phyloP scores from a whole-genome alignment of 768 basidiomycete genomes.

The Phylloporus sp. region DNA sequence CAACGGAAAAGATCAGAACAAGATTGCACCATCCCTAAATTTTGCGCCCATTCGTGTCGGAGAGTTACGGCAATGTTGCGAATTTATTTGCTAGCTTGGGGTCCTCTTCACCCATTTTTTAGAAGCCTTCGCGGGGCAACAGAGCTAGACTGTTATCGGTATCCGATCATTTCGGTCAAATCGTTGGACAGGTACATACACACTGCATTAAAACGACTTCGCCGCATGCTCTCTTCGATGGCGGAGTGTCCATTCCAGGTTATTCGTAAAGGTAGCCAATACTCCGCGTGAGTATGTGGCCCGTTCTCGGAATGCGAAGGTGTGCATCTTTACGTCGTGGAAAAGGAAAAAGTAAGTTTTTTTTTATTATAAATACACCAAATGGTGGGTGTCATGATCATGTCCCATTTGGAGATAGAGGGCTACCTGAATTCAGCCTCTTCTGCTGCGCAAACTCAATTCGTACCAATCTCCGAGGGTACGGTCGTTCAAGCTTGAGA shows the following conservation, averaged over 20 bases:
- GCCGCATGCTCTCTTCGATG: background rate
- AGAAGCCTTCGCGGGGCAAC: constrained; percentile 6
- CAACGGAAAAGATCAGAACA: constrained; percentile 1
- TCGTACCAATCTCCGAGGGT: constrained; percentile 22
- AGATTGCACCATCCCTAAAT: background rate
- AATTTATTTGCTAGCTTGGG: constrained; percentile 4
- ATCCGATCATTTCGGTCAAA: constrained; percentile 8
- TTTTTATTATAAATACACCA: constrained; percentile 5
- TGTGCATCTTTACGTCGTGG: constrained; percentile 23
- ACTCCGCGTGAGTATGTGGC: constrained; percentile 1
- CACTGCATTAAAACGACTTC: background rate
- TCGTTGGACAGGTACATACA: background rate
- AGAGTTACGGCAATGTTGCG: constrained; percentile 22
- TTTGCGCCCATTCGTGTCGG: background rate
- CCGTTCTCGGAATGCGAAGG: background rate
- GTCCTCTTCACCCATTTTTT: constrained; percentile 15
- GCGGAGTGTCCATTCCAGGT: constrained; percentile 1
- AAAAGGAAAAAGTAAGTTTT: background rate
- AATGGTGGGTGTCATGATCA: constrained; percentile 10
- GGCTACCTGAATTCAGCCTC: constrained; percentile 11
- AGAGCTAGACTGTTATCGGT: too few species aligned
- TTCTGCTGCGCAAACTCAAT: constrained; percentile 22
- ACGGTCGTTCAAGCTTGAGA: constrained; percentile 13
- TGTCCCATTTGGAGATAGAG: constrained; percentile 24
- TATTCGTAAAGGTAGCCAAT: constrained; percentile 6